phyloP scores from a whole-genome alignment of 441 rosid species.

The Jatropha podagrica region DNA sequence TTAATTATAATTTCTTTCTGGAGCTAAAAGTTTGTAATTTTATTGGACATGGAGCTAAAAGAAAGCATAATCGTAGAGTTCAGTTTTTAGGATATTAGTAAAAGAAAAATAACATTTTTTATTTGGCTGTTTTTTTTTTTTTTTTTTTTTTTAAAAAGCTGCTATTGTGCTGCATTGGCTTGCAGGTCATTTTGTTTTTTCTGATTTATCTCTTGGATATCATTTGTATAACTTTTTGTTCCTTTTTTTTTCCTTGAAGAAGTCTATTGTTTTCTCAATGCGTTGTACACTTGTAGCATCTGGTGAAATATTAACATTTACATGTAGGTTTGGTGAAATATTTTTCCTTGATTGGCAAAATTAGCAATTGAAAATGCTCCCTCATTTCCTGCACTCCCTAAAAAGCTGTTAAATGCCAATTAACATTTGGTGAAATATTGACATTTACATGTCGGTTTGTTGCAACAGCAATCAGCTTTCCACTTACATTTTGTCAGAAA shows the following conservation, averaged over 20 bases:
- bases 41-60: neutral
- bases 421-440: neutral
- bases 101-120: too few species aligned
- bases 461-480: neutral
- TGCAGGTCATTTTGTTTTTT: neutral
- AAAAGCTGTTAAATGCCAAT: neutral
- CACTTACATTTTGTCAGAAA: neutral
- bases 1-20: neutral
- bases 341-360: neutral
- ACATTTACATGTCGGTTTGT: neutral
- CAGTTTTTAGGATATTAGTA: neutral
- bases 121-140: too few species aligned
- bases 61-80: neutral
- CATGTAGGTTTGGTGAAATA: too few species aligned
- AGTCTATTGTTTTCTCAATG: neutral
- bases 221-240: neutral
- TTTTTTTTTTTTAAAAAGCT: too few species aligned
- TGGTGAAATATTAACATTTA: too few species aligned
- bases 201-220: slow-evolving; percentile 6
- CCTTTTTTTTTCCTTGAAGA: too few species aligned
- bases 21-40: neutral
- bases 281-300: neutral
- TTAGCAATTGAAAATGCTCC: neutral
- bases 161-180: neutral
- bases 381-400: neutral